Percentiles rank a stretch among this genome's conserved stretches.
Evolutionary conservation across 768 basidiomycete species (phyloP).

Genomic region (Boletellus emodensis): DNA sequence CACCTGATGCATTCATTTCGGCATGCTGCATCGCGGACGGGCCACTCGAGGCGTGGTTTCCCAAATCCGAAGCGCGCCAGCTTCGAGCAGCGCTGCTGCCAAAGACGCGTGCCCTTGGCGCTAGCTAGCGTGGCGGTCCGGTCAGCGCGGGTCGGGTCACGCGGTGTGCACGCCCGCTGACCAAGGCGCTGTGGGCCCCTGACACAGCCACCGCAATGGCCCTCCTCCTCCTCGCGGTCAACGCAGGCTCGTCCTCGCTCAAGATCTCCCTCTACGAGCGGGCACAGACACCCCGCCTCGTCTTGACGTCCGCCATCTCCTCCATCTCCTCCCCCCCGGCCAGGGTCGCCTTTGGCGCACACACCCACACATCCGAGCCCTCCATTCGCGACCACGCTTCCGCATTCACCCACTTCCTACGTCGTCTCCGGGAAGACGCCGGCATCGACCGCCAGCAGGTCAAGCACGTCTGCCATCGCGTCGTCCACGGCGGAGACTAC

Average conservation of each 20-base stretch:
- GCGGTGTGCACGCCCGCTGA: no score
- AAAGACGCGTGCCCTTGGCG: no score
- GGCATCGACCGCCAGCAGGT: conserved; percentile 44
- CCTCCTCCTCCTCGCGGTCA: conserved; percentile 66
- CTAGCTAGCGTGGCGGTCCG: no score
- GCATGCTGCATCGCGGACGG: conserved; percentile 15
- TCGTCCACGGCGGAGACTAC: conserved; percentile 87
- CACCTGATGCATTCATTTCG: conserved; percentile 9
- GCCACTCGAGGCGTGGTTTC: background rate
- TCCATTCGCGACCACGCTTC: conserved; percentile 54
- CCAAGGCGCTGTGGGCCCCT: background rate
- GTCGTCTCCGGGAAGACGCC: conserved; percentile 39
- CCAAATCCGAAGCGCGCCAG: no score
- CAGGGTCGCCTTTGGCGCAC: conserved; percentile 42
- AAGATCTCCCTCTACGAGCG: conserved; percentile 68
- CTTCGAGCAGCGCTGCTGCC: no score
- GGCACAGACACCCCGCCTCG: conserved; percentile 35
- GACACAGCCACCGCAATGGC: conserved; percentile 11
- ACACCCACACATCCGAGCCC: conserved; percentile 18
- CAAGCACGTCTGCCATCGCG: conserved; percentile 62
- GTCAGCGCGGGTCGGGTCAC: no score
- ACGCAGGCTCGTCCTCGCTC: conserved; percentile 83
- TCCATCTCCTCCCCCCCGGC: conserved; percentile 55
- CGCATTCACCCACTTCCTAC: conserved; percentile 60
- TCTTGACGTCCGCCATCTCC: conserved; percentile 51